Evolutionary conservation across 371 early-diverging fungal species (phyloP).

Genomic region (Rhizopus sp.): DNA sequence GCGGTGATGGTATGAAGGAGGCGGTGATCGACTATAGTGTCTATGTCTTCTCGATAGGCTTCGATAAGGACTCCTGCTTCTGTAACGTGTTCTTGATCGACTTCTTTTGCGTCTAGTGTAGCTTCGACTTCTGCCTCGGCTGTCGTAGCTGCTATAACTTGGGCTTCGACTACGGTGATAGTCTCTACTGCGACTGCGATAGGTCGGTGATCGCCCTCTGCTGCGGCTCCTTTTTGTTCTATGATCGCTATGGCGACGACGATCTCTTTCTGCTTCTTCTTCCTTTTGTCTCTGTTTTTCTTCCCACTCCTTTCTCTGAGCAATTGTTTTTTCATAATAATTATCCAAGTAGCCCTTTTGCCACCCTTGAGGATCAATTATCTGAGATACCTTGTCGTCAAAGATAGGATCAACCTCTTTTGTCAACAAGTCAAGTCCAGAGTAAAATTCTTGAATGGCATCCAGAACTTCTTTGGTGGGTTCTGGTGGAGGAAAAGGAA

Average conservation of each 20-base stretch:
- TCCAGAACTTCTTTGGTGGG: conserved; percentile 30
- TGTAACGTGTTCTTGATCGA: conserved; percentile 3
- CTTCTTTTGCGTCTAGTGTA: conserved; percentile 8
- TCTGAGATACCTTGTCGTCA: conserved; percentile 20
- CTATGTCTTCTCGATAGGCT: conserved; percentile 11
- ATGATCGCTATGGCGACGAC: background rate
- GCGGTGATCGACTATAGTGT: conserved; percentile 10
- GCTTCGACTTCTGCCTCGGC: conserved; percentile 7
- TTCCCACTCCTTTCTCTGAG: conserved; percentile 8
- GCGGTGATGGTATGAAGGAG: conserved; percentile 3
- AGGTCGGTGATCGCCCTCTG: background rate
- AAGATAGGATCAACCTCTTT: conserved; percentile 18
- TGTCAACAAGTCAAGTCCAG: conserved; percentile 36
- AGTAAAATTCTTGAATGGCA: conserved; percentile 51
- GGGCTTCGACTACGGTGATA: conserved; percentile 11
- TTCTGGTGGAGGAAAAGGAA: conserved; percentile 28
- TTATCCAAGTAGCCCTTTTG: conserved; percentile 54
- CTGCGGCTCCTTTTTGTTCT: background rate
- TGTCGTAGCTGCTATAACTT: conserved; percentile 10
- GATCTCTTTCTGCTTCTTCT: conserved; percentile 7
- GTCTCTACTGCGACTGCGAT: conserved; percentile 4
- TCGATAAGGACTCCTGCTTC: conserved; percentile 17
- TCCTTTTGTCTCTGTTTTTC: conserved; percentile 2
- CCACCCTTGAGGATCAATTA: conserved; percentile 62
- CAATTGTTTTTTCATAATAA: conserved; percentile 30